Base-by-base conservation (phyloP, 306 rosid genomes). In the Lupinus albus region DNA sequence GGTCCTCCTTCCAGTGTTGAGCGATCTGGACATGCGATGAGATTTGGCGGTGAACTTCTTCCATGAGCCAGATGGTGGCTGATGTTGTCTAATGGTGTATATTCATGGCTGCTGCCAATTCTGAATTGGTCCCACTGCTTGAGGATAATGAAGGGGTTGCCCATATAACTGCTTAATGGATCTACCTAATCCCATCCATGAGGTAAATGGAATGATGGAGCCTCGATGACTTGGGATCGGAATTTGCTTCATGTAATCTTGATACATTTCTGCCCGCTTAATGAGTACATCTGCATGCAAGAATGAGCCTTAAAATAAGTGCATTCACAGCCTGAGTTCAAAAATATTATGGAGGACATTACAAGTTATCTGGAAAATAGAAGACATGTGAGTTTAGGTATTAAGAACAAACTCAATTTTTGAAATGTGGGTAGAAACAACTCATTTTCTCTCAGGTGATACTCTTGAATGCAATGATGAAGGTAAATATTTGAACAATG, bases 91-190 rank as follows among this genome's bases (percentile, higher is more conserved):
- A 88, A 70, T 48, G 90, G 92, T 78, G 36, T 83, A 36, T 71
- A 59, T 67, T 93, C 94, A 36, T 84, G 84, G 54, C 57, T 78
- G 13, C 85, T 80, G 74, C 81, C 88, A 0, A 93, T 77, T 79
- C 98, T 88, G 80, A 78, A 18, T 47, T 84, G 87, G 71, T 93
- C 98, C 98, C 98, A 93, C 70, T 86, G 87, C 83, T 75, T 89
- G 39, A 93, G 89, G 76, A 72, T 88, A 93, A 81, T 93, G 98
- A 72, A 89, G 82, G 62, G 96, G 98, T 68, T 93, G 98, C 45
- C 90, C 84, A 47, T 88, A 93, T 38, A 93, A 52, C 72, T 85
- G 81, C 82, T 93, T 93, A 11, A 93, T 79, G 72, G 96, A 93
- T 68, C 78, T 86, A 38, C 95, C 97, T 49, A 93, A 61, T 63